Evolutionary conservation across 768 basidiomycete genomes (phyloP).

Genomic region (Serendipita sp.): DNA sequence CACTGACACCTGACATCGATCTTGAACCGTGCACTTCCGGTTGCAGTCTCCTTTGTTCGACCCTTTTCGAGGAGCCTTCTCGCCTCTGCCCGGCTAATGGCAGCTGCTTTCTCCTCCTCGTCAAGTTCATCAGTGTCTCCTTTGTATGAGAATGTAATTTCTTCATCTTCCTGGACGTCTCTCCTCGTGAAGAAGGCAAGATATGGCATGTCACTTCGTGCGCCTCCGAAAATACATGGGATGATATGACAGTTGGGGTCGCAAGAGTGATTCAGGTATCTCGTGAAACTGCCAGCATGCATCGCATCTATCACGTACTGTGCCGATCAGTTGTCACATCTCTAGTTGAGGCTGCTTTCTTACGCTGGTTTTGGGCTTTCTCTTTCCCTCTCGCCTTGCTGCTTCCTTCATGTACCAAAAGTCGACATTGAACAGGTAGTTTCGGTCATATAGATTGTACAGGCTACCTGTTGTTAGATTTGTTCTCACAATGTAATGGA

Average conservation of each 20-base stretch:
- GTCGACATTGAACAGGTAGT: constrained; percentile 73
- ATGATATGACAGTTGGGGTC: constrained; percentile 65
- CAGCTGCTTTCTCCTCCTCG: constrained; percentile 12
- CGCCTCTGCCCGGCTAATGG: neutral
- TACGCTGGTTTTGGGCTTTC: constrained; percentile 16
- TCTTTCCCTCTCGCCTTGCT: constrained; percentile 14
- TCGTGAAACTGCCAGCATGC: constrained; percentile 38
- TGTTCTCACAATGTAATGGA: neutral
- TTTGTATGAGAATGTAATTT: constrained; percentile 63
- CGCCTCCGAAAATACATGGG: constrained; percentile 41
- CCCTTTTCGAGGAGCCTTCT: neutral
- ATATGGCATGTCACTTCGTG: constrained; percentile 25
- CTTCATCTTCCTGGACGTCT: constrained; percentile 49
- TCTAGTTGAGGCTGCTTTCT: constrained; percentile 17
- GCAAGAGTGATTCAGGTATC: constrained; percentile 89
- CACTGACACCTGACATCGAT: neutral
- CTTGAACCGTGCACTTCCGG: neutral
- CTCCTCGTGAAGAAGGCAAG: constrained; percentile 49
- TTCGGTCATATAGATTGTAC: constrained; percentile 61
- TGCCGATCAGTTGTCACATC: constrained; percentile 1
- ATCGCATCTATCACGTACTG: neutral
- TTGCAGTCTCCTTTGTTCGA: neutral
- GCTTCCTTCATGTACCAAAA: constrained; percentile 42
- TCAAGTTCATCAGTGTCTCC: constrained; percentile 34
- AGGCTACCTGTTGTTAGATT: constrained; percentile 26